These are phyloP conservation scores for Podaxis rugospora DNA, from an alignment of 768 basidiomycete genomes.

Conservation along the genomic window DNA sequence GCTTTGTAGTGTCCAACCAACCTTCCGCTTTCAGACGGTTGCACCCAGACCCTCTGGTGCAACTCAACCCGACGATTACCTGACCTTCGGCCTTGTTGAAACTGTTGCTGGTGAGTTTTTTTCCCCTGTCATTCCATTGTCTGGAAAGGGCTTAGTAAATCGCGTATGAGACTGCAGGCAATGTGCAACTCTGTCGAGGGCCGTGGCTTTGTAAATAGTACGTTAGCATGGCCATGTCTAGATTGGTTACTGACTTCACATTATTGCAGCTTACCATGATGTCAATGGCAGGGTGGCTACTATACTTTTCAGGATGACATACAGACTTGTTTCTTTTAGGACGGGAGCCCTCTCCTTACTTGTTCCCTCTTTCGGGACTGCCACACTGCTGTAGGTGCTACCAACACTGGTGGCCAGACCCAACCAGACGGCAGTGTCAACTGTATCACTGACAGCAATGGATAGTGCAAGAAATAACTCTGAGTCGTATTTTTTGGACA, in stretches of 20 bases:
- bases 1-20: conserved; percentile 27
- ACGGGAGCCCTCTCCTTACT: conserved; percentile 38
- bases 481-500: not conserved
- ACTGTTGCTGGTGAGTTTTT: conserved; percentile 30
- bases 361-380: conserved; percentile 38
- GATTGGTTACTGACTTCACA: not conserved
- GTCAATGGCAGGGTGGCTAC: not conserved
- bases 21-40: conserved; percentile 26
- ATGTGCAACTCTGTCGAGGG: conserved; percentile 38
- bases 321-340: conserved; percentile 15
- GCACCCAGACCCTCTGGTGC: conserved; percentile 38
- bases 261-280: not conserved
- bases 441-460: conserved; percentile 36
- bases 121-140: not conserved
- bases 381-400: conserved; percentile 31
- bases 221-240: conserved; percentile 13
- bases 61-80: conserved; percentile 35
- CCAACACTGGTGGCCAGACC: conserved; percentile 38
- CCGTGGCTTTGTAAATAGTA: conserved; percentile 40
- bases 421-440: conserved; percentile 37
- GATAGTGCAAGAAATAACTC: conserved; percentile 31
- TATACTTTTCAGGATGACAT: too few species aligned
- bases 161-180: conserved; percentile 32
- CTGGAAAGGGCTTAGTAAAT: not conserved
- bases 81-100: conserved; percentile 41